A percentile compares a stretch with the other conserved stretches of the same genome.
phyloP scores from a whole-genome alignment of 169 alveolate genomes.

The Plasmodium gallinaceum region DNA sequence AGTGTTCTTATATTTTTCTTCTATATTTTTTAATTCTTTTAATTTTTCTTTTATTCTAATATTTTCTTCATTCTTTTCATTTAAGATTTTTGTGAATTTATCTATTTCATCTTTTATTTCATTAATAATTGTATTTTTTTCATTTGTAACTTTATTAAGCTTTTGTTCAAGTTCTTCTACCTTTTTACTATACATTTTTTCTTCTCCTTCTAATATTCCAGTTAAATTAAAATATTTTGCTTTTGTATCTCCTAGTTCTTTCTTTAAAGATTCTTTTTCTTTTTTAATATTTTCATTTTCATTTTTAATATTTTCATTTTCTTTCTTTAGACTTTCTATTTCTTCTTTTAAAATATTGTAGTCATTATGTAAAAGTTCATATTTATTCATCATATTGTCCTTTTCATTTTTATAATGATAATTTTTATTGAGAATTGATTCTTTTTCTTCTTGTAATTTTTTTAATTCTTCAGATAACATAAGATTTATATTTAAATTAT shows the following conservation, averaged over 20 bases:
- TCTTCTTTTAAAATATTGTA: constrained; percentile 18
- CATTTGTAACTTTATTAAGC: constrained; percentile 32
- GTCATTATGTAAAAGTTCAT: constrained; percentile 20
- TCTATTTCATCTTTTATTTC: constrained; percentile 57
- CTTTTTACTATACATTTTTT: constrained; percentile 57
- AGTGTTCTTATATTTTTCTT: constrained; percentile 60
- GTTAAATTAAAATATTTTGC: constrained; percentile 67
- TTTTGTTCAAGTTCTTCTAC: constrained; percentile 45
- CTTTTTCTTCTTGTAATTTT: constrained; percentile 43
- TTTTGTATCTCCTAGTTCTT: constrained; percentile 66
- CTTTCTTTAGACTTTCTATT: constrained; percentile 14
- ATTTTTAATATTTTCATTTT: constrained; percentile 6
- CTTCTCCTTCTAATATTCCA: constrained; percentile 73
- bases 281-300: constrained; percentile 7
- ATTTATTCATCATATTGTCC: constrained; percentile 17
- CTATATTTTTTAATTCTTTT: constrained; percentile 60
- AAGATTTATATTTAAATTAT: constrained; percentile 24
- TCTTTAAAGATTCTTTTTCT: constrained; percentile 33
- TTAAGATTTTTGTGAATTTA: constrained; percentile 27
- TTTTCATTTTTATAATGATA: constrained; percentile 27
- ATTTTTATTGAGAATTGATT: constrained; percentile 7
- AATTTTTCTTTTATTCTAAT: constrained; percentile 36
- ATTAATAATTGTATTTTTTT: constrained; percentile 35
- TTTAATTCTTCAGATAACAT: constrained; percentile 58
- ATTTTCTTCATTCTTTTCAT: constrained; percentile 56